phyloP scores from a whole-genome alignment of 345 rosid genomes.

The Aquilaria yunnanensis region DNA sequence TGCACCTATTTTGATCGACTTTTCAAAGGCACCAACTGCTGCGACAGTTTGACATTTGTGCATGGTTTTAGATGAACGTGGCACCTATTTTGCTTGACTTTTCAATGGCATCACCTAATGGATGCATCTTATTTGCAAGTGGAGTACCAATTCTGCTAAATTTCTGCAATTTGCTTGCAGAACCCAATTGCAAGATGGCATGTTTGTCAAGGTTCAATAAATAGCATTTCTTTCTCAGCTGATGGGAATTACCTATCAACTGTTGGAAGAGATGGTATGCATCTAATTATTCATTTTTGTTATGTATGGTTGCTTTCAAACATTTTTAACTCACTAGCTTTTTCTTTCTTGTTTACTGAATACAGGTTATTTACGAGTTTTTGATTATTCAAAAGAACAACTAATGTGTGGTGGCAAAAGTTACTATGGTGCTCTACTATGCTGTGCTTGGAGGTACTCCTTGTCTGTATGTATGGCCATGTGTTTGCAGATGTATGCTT shows the following conservation, averaged over 20 bases:
- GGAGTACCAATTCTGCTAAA: conserved; percentile 11
- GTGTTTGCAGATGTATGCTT: too few species aligned
- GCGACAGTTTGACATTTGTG: neutral
- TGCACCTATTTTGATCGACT: neutral
- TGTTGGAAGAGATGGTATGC: conserved; percentile 96
- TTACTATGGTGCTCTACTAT: conserved; percentile 71
- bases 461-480: neutral
- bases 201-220: conserved; percentile 89
- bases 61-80: neutral
- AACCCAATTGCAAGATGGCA: conserved; percentile 99
- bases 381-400: conserved; percentile 70
- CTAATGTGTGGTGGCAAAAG: conserved; percentile 65
- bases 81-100: neutral
- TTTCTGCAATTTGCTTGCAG: conserved; percentile 41
- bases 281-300: neutral
- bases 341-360: conserved; percentile 5
- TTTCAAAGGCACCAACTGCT: neutral
- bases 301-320: conserved; percentile 2
- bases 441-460: conserved; percentile 76
- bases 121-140: neutral
- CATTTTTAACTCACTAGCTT: conserved; percentile 7
- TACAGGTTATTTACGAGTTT: conserved; percentile 88
- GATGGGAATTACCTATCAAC: conserved; percentile 89
- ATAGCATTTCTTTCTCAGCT: conserved; percentile 76
- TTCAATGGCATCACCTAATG: neutral